Evolutionary conservation across 2,329 filamentous ascomycete species (phyloP).

Genomic region (Cercospora sp.): DNA sequence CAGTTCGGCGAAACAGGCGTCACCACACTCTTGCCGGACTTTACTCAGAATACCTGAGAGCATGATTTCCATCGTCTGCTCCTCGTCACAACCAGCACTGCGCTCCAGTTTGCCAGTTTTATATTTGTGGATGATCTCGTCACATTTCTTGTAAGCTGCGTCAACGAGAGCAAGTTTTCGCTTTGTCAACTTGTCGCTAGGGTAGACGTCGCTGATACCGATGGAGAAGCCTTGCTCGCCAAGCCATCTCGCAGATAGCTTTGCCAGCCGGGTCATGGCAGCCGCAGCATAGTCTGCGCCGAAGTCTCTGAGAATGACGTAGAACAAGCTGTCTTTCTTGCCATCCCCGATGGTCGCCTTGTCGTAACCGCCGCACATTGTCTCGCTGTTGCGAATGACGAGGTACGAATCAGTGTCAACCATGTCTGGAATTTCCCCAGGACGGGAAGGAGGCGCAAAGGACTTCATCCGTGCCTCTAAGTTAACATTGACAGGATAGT

Average conservation of each 20-base stretch:
- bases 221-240: constrained; percentile 94
- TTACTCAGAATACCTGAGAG: constrained; percentile 90
- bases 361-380: constrained; percentile 98
- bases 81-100: constrained; percentile 83
- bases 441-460: constrained; percentile 63
- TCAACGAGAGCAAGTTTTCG: constrained; percentile 76
- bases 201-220: constrained; percentile 91
- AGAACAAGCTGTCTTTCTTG: constrained; percentile 98
- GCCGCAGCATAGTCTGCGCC: constrained; percentile 83
- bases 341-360: constrained; percentile 95
- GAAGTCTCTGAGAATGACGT: constrained; percentile 92
- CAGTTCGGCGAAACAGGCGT: constrained; percentile 84
- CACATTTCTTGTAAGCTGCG: constrained; percentile 75
- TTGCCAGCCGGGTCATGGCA: constrained; percentile 92
- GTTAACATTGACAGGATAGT: constrained; percentile 82
- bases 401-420: constrained; percentile 78
- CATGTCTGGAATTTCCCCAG: constrained; percentile 70
- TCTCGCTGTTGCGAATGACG: constrained; percentile 90
- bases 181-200: constrained; percentile 66
- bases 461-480: constrained; percentile 89
- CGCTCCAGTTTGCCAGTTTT: constrained; percentile 80
- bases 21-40: constrained; percentile 87
- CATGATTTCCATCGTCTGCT: constrained; percentile 85
- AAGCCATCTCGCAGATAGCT: constrained; percentile 82
- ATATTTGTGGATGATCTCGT: constrained; percentile 78